Evolutionary conservation across 2,329 filamentous ascomycete species (phyloP), one percentile per base, ranked within the genome.

Genomic region (Penicillium sp.): DNA sequence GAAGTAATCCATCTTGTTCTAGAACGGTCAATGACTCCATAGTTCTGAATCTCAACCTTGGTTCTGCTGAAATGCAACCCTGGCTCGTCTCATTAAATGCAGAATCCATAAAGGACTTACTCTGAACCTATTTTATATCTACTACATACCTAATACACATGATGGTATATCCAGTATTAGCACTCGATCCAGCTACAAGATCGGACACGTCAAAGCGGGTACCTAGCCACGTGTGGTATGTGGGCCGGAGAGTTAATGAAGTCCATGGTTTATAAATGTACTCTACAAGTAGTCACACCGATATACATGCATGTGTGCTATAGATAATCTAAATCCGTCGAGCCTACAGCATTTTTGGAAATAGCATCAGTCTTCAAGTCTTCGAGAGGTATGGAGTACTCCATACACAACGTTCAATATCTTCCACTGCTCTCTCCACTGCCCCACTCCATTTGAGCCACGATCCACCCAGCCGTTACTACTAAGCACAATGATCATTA

Each of bases 141-240:
- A n/a, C n/a, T n/a, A n/a, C n/a, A n/a, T n/a, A n/a, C n/a, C n/a
- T n/a, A n/a, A n/a, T n/a, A n/a, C n/a, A n/a, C n/a, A n/a, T n/a
- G n/a, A n/a, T n/a, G n/a, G n/a, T n/a, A n/a, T n/a, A n/a, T n/a
- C n/a, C n/a, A n/a, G n/a, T n/a, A 23, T 23, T 23, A 23, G 23
- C n/a, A 23, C 23, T 23, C 23, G 23, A 23, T 35, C 32, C 32
- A 35, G 4, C 6, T 35, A 10, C 1, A 7, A 19, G 23, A 16
- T 47, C 32, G 19, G 30, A 39, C n/a, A 42, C n/a, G 48, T 44
- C 40, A 51, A 30, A 34, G 42, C 30, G 19, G 50, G 42, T 50
- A n/a, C n/a, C n/a, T n/a, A 52, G 27, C 36, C 49, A 47, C 43
- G 29, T 40, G 49, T 40, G 36, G 48, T 51, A 38, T 45, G 40